Evolutionary conservation across 2,329 filamentous ascomycete species (phyloP), one percentile per base, ranked within the genome.

Genomic region (Scytalidium lignicola): DNA sequence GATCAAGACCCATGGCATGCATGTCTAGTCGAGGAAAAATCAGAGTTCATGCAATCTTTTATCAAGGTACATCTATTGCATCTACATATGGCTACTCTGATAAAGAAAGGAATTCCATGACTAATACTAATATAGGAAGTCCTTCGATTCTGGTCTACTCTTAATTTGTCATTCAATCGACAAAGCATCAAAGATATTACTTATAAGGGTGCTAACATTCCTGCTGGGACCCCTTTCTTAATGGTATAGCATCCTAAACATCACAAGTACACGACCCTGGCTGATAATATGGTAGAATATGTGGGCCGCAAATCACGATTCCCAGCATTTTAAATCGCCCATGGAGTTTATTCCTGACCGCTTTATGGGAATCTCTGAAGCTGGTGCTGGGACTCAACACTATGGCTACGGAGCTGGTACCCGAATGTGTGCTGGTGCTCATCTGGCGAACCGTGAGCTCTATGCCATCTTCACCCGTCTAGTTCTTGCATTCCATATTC

Each of bases 121-220:
- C 32, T 37, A 37, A 37, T 37, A 15, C 15, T 17, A n/a, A 37
- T 37, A 8, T 37, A 37, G 32, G 87, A 91, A 60, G 80, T 82
- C 1, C 73, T 90, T 1, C 80, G 87, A 19, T 90, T 79, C 71
- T 90, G 82, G 78, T 84, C 81, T 2, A 86, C 90, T 26, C 85
- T 90, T 54, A 84, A 86, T 3, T 82, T 91, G 57, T 88, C 80
- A 57, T 74, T 91, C 1, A 87, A 86, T 0, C 74, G 87, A 2
- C 79, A 79, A 23, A 85, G 74, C 51, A 83, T 86, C 62, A 84
- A 82, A 56, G 81, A 85, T 52, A 86, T 90, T 44, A 71, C 75
- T 2, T 37, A 37, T 37, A 37, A 37, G 32, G 32, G 32, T 37
- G 32, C 32, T 9, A 37, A 13, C 86, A 57, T 84, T 77, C 57